Base-by-base conservation (phyloP, 805 yeast species). In the Cyberlindnera nakhonratchasimensis region DNA sequence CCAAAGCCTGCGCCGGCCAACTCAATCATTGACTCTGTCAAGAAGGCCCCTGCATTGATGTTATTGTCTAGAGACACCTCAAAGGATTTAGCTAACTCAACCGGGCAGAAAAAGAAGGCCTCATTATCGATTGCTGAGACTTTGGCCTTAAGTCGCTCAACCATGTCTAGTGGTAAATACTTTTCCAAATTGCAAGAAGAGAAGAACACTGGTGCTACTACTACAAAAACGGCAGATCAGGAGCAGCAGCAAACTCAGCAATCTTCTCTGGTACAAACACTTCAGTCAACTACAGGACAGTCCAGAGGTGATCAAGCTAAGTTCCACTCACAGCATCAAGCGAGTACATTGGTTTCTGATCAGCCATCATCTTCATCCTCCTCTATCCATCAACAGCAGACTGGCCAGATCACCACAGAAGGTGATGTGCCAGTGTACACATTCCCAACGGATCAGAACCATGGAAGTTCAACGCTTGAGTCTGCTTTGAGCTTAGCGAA, bases 71-170 rank as follows among this genome's bases (percentile, higher is more conserved):
- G 47, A 31, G 61, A 57, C 30, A 54, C 54, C 3, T 55, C 61
- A 1, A 48, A 51, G 21, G 61, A 57, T 37, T 37, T 57, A 34
- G 57, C 57, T 9, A 51, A 52, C 18, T 45, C 53, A 14, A 37
- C 49, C 4, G 48, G 45, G 26, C 53, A 51, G 37, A 54, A 55
- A 49, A 54, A 52, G 49, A 55, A 55, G 40, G 24, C 65, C 29
- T 52, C 69, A 2, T 55, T 77, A 22, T 73, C 83, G 2, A 77
- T 79, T 37, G 83, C 84, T 0, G 81, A 79, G 49, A 75, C 82
- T 2, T 59, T 79, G 48, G 84, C 84, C 0, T 51, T 75, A 40
- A 75, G 74, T 46, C 59, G 82, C 29, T 67, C 75, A 3, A 63
- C 69, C 9, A 71, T 74, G 73, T 55, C 59, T 1, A 60, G 59